Percentiles rank a stretch among this genome's conserved stretches.
phyloP scores from a whole-genome alignment of 148 eudicot species.

The Bassia scoparia region DNA sequence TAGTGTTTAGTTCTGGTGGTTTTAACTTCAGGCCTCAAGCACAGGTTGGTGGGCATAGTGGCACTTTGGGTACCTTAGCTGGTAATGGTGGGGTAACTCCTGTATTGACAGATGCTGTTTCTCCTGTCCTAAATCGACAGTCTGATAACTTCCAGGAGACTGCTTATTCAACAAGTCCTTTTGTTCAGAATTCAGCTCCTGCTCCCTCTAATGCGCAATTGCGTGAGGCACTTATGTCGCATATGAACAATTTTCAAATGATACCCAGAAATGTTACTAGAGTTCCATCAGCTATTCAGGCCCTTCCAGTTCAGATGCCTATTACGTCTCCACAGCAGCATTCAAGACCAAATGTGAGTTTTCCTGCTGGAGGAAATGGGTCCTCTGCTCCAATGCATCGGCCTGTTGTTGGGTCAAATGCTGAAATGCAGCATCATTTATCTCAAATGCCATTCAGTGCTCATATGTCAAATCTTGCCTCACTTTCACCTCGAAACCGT shows the following conservation, averaged over 20 bases:
- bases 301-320: slow-evolving; percentile 50
- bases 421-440: slow-evolving; percentile 37
- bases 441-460: slow-evolving; percentile 22
- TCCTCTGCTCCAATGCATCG: slow-evolving; percentile 35
- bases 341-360: slow-evolving; percentile 28
- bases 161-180: slow-evolving; percentile 23
- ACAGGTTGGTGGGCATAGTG: slow-evolving; percentile 27
- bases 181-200: slow-evolving; percentile 29
- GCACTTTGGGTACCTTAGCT: slow-evolving; percentile 19
- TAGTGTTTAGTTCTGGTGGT: slow-evolving; percentile 28
- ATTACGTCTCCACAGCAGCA: slow-evolving; percentile 30
- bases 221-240: slow-evolving; percentile 36
- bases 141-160: slow-evolving; percentile 33
- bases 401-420: slow-evolving; percentile 18
- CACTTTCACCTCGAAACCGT: slow-evolving; percentile 32
- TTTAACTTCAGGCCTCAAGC: slow-evolving; percentile 28
- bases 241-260: slow-evolving; percentile 28
- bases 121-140: slow-evolving; percentile 41
- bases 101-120: slow-evolving; percentile 49
- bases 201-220: slow-evolving; percentile 29
- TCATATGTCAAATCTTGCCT: slow-evolving; percentile 27
- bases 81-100: slow-evolving; percentile 33
- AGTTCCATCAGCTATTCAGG: slow-evolving; percentile 51
- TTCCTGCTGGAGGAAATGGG: slow-evolving; percentile 20
- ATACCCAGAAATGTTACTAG: slow-evolving; percentile 41